Evolutionary conservation across 345 rosid genomes (phyloP), one percentile per base, ranked within the genome.

Genomic region (Angophora floribunda): DNA sequence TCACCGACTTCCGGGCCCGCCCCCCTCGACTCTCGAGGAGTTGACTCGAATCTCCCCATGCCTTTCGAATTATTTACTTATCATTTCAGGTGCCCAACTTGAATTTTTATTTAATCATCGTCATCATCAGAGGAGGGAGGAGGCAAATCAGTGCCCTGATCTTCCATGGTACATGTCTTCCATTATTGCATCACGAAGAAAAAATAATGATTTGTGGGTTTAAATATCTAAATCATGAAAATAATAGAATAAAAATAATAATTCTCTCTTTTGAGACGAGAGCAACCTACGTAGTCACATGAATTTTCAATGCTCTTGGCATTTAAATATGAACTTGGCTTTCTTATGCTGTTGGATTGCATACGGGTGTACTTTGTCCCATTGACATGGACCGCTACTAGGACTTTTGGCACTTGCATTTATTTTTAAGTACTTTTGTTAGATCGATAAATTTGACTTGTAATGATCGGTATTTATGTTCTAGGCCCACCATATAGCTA

Each of bases 341-440:
- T 61, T 61, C 15, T 70, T 16, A 30, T 17, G 45, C 1, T 4
- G 3, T 70, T 4, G 10, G 6, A 32, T 67, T 67, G 21, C 45
- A 9, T 30, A 2, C 6, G 21, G 14, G 44, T 10, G 4, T 15
- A 3, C 17, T 30, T 67, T 32, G 13, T 21, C 19, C 45, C 16
- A 2, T 67, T 8, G 80, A 17, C 16, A 32, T 4, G 79, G 44
- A 32, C 45, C 4, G 17, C 4, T 28, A 4, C 1, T 8, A 0
- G 3, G 79, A 67, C 45, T 10, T 67, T 0, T 16, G 4, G 36
- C 9, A 3, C 6, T 30, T 13, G n/a, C 13, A 8, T 9, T 63
- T 1, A 0, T 11, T 30, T 30, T 67, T 30, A 67, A 36, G 26
- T 32, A 32, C 22, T 17, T 67, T 67, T 30, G 6, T 7, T 67